Percentiles rank a stretch among this genome's conserved stretches.
Conservation (phyloP, 164 flowering plant genomes). For the Magnolia officinalis region DNA sequence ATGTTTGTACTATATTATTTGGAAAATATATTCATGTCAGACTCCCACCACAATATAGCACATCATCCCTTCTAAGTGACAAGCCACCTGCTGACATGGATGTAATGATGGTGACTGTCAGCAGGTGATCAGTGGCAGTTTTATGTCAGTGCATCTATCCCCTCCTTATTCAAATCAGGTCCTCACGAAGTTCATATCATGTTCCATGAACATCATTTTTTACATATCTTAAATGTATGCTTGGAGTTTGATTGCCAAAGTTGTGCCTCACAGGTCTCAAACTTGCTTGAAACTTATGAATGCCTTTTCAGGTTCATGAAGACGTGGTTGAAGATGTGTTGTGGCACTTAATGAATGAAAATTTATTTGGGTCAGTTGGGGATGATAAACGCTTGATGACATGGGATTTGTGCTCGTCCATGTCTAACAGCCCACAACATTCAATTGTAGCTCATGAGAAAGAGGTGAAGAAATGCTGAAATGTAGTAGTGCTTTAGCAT, state of each 20-base stretch:
- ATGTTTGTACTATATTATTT: too few species aligned
- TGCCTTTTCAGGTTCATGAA: conserved; percentile 59
- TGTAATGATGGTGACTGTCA: too few species aligned
- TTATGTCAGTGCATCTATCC: too few species aligned
- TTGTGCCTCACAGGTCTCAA: not conserved
- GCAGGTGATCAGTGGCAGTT: too few species aligned
- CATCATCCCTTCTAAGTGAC: too few species aligned
- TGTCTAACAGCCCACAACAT: conserved; percentile 45
- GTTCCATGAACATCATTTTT: too few species aligned
- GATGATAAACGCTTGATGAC: conserved; percentile 71
- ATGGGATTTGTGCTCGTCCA: conserved; percentile 75
- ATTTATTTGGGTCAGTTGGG: conserved; percentile 91
- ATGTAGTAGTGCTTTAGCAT: not conserved
- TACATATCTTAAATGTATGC: too few species aligned
- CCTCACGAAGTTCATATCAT: too few species aligned
- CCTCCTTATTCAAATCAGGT: too few species aligned
- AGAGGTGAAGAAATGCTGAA: conserved; percentile 48
- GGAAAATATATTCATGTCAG: too few species aligned
- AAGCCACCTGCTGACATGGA: too few species aligned
- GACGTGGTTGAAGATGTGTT: conserved; percentile 78
- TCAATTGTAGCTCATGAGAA: conserved; percentile 66
- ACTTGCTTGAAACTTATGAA: not conserved
- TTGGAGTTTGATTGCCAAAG: not conserved
- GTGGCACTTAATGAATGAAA: conserved; percentile 81
- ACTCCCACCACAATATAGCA: too few species aligned